These are phyloP conservation scores for Fagus crenata DNA, from an alignment of 306 rosid genomes.

Conservation along the genomic window DNA sequence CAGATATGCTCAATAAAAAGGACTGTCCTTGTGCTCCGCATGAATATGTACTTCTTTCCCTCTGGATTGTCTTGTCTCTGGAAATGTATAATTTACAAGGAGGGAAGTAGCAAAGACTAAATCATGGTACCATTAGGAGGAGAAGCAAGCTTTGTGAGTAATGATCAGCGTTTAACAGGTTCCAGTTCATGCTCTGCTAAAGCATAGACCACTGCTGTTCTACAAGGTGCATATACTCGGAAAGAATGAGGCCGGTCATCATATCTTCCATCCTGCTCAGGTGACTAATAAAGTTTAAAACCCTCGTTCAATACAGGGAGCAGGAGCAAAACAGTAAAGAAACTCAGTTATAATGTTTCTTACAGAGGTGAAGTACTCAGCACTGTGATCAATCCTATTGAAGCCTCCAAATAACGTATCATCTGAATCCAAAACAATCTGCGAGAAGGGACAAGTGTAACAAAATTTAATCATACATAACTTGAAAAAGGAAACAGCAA, in stretches of 20 bases:
- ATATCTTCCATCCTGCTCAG: constrained; percentile 66
- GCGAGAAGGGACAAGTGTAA: constrained; percentile 19
- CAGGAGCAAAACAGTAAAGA: not conserved
- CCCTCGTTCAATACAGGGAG: not conserved
- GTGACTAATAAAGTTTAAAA: constrained; percentile 25
- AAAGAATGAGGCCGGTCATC: constrained; percentile 79
- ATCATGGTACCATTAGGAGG: not conserved
- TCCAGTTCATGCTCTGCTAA: constrained; percentile 37
- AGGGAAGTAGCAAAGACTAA: constrained; percentile 1
- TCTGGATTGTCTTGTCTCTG: not conserved
- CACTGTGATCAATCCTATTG: constrained; percentile 58
- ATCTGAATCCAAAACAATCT: constrained; percentile 94
- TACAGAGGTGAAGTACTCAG: constrained; percentile 72
- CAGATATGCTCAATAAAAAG: not conserved
- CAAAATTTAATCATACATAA: not conserved
- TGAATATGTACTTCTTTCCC: not conserved
- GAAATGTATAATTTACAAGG: not conserved
- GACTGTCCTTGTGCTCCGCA: not conserved
- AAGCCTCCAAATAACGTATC: constrained; percentile 70
- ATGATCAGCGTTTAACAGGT: constrained; percentile 37
- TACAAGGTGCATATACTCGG: constrained; percentile 68
- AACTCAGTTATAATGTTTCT: constrained; percentile 22
- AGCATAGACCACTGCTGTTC: constrained; percentile 83
- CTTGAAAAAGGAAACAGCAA: not conserved
- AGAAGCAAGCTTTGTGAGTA: constrained; percentile 13